Evolutionary conservation across 768 basidiomycete species (phyloP), one percentile per base, ranked within the genome.

Genomic region (Suillus occidentalis): DNA sequence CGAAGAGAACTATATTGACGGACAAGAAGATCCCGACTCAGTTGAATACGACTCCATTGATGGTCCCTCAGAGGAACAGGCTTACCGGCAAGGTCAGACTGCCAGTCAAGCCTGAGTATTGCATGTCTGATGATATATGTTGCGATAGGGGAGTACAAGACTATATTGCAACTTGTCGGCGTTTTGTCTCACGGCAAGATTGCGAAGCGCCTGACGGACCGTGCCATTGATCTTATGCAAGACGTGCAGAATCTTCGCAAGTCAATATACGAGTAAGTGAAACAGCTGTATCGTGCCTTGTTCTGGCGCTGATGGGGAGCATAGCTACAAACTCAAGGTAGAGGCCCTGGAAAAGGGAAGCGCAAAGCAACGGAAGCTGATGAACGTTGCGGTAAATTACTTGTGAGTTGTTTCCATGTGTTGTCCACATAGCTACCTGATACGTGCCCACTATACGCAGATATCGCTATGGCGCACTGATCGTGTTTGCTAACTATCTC

Each of bases 171-270:
- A 67, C 89, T 99, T 63, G 94, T 97, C 55, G 90, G 94, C 6
- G 90, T 98, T 13, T 84, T 98, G 37, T 91, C 92, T 9, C 85
- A 96, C 70, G 97, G 97, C 22, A 98, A 98, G 76, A 80, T 89
- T 12, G 97, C 97, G 13, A 99, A 99, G 77, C 86, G 88, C 49
- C 75, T 99, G 66, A 89, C 95, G 0, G 97, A 99, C 75, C 81
- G 87, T 28, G 94, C 91, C 2, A 88, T 97, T 69, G 96, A 99
- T 76, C 78, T 89, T 69, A 95, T 95, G 92, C 91, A 93, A 78
- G 95, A 96, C 67, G 96, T 99, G 0, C 97, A 99, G 77, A 99
- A 99, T 73, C 81, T 99, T 45, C 87, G 97, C 42, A 94, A 93
- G 75, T 94, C 97, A 0, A 90, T 99, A 58, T 97, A 94, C 73